Evolutionary conservation across 2,329 filamentous ascomycete genomes (phyloP).

Genomic region (Diaporthe helianthi): DNA sequence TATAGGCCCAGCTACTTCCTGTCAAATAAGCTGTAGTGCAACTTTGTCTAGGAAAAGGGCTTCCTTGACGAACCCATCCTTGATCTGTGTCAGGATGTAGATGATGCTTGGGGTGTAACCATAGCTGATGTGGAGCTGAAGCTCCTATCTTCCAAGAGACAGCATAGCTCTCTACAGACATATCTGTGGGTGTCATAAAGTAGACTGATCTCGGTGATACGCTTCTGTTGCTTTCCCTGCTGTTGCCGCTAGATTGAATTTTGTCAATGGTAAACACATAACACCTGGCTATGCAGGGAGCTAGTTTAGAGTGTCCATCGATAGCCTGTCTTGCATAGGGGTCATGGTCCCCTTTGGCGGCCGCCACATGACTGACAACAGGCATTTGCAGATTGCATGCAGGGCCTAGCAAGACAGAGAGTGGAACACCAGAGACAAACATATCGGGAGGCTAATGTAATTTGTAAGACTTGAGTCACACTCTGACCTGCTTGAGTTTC

Average conservation of each 20-base stretch:
- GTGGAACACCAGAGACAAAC: background rate
- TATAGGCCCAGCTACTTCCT: too few species aligned
- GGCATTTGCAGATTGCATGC: background rate
- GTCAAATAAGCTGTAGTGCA: too few species aligned
- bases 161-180: background rate
- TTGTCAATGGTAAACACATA: background rate
- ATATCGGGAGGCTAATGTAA: background rate
- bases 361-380: background rate
- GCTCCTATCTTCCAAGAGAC: background rate
- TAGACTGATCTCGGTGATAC: slow-evolving; percentile 1
- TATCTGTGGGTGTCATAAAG: too few species aligned
- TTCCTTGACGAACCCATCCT: too few species aligned
- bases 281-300: background rate
- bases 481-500: too few species aligned
- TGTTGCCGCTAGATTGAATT: too few species aligned
- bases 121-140: background rate
- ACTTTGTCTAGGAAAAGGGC: too few species aligned
- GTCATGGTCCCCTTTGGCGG: background rate
- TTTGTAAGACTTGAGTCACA: too few species aligned
- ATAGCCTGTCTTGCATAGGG: background rate
- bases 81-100: background rate
- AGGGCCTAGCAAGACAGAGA: background rate
- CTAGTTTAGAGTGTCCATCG: background rate
- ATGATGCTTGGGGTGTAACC: background rate
- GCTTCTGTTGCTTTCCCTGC: background rate